These are phyloP conservation scores for Rosa lucieae DNA, from an alignment of 306 rosid species.

Conservation along the genomic window DNA sequence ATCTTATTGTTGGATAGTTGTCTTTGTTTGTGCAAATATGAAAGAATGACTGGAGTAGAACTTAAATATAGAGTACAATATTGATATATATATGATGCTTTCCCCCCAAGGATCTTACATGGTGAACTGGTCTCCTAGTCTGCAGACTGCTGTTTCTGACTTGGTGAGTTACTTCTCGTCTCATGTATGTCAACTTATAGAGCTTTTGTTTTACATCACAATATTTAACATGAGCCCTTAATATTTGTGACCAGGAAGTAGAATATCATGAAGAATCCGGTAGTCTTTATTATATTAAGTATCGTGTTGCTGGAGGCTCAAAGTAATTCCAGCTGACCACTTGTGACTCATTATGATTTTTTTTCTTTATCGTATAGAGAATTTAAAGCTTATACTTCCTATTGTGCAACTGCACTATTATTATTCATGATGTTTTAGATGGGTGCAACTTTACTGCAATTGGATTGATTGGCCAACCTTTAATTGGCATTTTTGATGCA, in stretches of 20 bases:
- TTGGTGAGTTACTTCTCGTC: constrained; percentile 50
- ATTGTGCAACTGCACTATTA: not conserved
- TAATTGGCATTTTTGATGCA: not conserved
- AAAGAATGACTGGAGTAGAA: not conserved
- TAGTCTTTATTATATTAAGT: constrained; percentile 73
- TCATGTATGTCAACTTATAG: constrained; percentile 1
- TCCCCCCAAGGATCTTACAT: constrained; percentile 68
- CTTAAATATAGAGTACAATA: not conserved
- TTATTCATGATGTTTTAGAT: not conserved
- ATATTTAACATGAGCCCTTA: constrained; percentile 27
- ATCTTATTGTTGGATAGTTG: not conserved
- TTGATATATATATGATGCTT: not conserved
- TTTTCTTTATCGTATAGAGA: constrained; percentile 1
- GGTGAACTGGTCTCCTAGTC: constrained; percentile 96
- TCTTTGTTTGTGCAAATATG: not conserved
- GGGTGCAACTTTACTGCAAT: not conserved
- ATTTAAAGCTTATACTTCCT: not conserved
- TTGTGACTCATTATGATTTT: not conserved
- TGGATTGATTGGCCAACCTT: not conserved
- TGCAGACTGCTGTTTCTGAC: constrained; percentile 98
- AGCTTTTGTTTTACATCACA: constrained; percentile 22
- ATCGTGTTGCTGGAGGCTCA: constrained; percentile 86
- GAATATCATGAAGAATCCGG: constrained; percentile 95
- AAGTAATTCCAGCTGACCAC: constrained; percentile 25
- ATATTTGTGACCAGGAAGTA: constrained; percentile 69